These are phyloP conservation scores for Turritis glabra DNA, from an alignment of 345 rosid genomes.

Conservation along the genomic window DNA sequence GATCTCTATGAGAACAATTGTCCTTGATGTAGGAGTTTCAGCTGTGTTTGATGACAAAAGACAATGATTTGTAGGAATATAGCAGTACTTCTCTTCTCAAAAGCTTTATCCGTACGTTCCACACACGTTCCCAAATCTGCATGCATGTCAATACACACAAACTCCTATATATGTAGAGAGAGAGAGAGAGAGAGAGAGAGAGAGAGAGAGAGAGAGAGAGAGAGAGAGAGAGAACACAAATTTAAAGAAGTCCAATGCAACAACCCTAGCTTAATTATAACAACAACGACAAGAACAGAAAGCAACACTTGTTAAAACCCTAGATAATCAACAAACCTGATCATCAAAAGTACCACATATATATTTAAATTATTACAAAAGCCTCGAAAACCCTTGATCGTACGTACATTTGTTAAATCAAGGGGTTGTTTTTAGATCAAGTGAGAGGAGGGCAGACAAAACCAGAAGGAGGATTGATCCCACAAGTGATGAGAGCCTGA, in stretches of 20 bases:
- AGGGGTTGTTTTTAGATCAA: conserved; percentile 4
- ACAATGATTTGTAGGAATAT: conserved; percentile 3
- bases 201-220: not conserved
- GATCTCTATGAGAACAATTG: not conserved
- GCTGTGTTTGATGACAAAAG: not conserved
- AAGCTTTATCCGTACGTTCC: conserved; percentile 8
- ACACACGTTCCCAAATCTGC: conserved; percentile 4
- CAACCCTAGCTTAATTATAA: conserved; percentile 22
- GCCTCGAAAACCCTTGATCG: conserved; percentile 12
- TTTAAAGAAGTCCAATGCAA: conserved; percentile 13
- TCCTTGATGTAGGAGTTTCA: conserved; percentile 2
- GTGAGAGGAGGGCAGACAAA: conserved; percentile 62
- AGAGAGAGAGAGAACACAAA: not conserved
- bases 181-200: not conserved
- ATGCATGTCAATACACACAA: conserved; percentile 5
- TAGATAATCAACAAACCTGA: conserved; percentile 16
- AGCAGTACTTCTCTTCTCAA: not conserved
- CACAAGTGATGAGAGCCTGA: conserved; percentile 71
- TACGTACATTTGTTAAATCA: conserved; percentile 3
- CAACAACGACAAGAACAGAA: conserved; percentile 8
- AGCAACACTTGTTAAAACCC: conserved; percentile 16
- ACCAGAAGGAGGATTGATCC: conserved; percentile 73
- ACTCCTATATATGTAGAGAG: not conserved
- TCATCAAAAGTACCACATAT: conserved; percentile 13
- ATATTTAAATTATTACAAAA: conserved; percentile 15